These are phyloP conservation scores for Flaveria sonorensis DNA, from an alignment of 129 eudicot genomes.

Conservation along the genomic window DNA sequence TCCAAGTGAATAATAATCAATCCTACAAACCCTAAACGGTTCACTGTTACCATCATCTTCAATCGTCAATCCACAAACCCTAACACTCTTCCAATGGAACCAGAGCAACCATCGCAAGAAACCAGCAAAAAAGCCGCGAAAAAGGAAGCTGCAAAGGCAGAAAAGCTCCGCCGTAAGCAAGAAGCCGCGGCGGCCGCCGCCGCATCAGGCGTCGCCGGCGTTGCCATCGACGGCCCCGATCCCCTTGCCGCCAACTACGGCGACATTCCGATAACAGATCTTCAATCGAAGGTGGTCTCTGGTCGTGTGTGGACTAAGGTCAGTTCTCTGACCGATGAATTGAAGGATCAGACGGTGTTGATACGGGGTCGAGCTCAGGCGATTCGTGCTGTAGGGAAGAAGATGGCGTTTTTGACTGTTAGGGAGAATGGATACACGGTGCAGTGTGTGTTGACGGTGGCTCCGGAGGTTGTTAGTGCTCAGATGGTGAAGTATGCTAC, in stretches of 20 bases:
- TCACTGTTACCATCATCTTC: background rate
- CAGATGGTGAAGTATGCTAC: slow-evolving; percentile 75
- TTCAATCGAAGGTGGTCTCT: slow-evolving; percentile 58
- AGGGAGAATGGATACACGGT: slow-evolving; percentile 68
- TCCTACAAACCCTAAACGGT: background rate
- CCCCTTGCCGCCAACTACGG: slow-evolving; percentile 70
- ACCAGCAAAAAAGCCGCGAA: slow-evolving; percentile 73
- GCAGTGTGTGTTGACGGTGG: slow-evolving; percentile 78
- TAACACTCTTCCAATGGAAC: slow-evolving; percentile 7
- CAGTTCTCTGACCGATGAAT: slow-evolving; percentile 29
- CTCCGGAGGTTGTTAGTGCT: slow-evolving; percentile 57
- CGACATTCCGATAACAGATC: slow-evolving; percentile 50
- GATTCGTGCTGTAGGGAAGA: slow-evolving; percentile 84
- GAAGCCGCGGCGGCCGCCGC: slow-evolving; percentile 72
- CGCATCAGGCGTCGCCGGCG: slow-evolving; percentile 45
- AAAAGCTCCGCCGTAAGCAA: slow-evolving; percentile 66
- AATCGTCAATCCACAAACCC: slow-evolving; percentile 3
- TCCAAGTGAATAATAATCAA: background rate
- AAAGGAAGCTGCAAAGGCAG: slow-evolving; percentile 67
- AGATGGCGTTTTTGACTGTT: slow-evolving; percentile 77
- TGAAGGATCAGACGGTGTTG: slow-evolving; percentile 54
- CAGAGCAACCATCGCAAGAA: slow-evolving; percentile 29
- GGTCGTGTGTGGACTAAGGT: slow-evolving; percentile 64
- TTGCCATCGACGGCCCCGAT: slow-evolving; percentile 47
- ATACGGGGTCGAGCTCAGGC: slow-evolving; percentile 68